Base-by-base conservation (phyloP, 2,329 filamentous ascomycete species). In the Apiospora sp. region DNA sequence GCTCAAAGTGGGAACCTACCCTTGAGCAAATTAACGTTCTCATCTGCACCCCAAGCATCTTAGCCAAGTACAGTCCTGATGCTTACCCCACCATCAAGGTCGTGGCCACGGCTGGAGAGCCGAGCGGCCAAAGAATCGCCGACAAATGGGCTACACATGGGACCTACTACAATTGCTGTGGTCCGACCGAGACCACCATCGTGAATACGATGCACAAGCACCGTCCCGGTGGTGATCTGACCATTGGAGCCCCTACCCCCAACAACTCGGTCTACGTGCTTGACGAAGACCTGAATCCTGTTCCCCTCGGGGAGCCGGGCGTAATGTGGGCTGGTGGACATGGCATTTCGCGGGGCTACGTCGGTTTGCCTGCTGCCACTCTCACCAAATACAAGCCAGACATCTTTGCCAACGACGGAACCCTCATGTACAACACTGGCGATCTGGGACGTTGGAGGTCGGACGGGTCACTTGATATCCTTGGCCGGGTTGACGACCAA, bases 401-500 rank as follows among this genome's bases (percentile, higher is more conserved):
- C 75, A 84, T 81, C 24, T 91, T 91, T 75, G 77, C 81, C 12
- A 83, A 83, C 64, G 83, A 90, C 73, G 87, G 87, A 3, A 82
- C 81, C 2, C 82, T 82, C 75, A 90, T 91, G 86, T 91, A 89
- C 80, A 88, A 89, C 76, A 91, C 89, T 1, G 89, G 89, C 8
- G 89, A 91, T 75, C 83, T 91, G 30, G 88, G 86, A 24, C 82
- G 83, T 16, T 91, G 89, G 88, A 82, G 83, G 49, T 77, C 82
- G 2, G 85, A 89, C 75, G 89, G 89, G 14, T 84, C 83, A 37
- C 82, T 91, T 49, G 84, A 89, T 61, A 88, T 87, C 30, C 84
- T 89, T 46, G 89, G 89, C 4, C 85, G 89, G 48, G 83, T 83
- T n/a, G 89, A 91, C 75, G 89, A 91, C 73, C 89, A 91, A 77